A percentile compares a stretch with the other conserved stretches of the same genome.
Conservation (phyloP, 2,329 filamentous ascomycete genomes). For the Cercospora nicotianae region DNA sequence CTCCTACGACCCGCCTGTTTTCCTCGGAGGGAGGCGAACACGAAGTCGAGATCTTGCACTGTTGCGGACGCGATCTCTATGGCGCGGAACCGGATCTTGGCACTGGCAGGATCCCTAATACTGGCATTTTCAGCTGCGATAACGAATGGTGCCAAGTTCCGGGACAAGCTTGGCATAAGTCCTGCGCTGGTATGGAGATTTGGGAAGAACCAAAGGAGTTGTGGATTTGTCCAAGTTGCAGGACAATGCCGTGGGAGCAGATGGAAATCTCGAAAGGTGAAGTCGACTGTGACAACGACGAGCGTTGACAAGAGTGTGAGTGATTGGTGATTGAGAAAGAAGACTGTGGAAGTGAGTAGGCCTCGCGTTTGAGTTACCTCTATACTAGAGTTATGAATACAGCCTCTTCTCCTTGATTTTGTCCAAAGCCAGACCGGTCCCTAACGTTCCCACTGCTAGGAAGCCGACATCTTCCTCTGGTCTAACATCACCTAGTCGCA, state of each 20-base stretch:
- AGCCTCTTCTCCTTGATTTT: neutral
- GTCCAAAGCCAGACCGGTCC: neutral
- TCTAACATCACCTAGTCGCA: neutral
- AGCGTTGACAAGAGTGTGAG: neutral
- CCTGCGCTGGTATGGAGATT: neutral
- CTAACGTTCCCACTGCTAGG: neutral
- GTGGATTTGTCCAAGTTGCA: constrained; percentile 6
- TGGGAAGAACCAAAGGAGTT: neutral
- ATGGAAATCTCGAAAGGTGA: neutral
- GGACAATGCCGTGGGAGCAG: neutral
- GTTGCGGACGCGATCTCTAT: neutral
- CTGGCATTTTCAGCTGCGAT: neutral
- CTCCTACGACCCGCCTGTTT: neutral
- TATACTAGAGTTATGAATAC: neutral
- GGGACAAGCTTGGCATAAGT: constrained; percentile 7
- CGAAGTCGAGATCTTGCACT: neutral
- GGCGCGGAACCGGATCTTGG: neutral
- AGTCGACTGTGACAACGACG: neutral
- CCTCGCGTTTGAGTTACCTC: neutral
- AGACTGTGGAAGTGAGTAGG: too few species aligned
- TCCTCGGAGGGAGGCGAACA: neutral
- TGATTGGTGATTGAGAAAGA: too few species aligned
- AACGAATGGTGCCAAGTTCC: constrained; percentile 7
- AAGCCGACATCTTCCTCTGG: neutral
- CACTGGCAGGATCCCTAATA: neutral